phyloP scores from a whole-genome alignment of 208 protist species.

The Tetramitus jugosus region DNA sequence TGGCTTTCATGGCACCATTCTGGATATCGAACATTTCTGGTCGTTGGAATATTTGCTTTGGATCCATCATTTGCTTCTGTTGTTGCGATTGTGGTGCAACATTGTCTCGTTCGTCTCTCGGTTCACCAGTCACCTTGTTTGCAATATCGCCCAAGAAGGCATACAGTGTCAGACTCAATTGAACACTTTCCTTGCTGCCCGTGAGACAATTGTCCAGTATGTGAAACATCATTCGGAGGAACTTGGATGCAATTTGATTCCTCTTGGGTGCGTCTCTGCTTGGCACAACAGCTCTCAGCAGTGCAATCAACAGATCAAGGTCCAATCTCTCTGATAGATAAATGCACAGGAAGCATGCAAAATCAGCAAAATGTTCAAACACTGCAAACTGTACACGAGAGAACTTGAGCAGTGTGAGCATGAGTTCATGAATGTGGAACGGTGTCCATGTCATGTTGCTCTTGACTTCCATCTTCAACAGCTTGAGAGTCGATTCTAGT shows the following conservation, averaged over 20 bases:
- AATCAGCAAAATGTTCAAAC: slow-evolving; percentile 14
- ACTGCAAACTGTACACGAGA: not conserved
- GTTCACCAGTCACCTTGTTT: slow-evolving; percentile 18
- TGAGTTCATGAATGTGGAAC: slow-evolving; percentile 12
- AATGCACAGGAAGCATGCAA: slow-evolving; percentile 5
- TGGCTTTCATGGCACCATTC: slow-evolving; percentile 11
- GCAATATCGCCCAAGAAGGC: slow-evolving; percentile 10
- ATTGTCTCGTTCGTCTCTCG: not conserved
- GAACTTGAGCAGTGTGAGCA: not conserved
- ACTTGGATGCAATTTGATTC: not conserved
- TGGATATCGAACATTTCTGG: not conserved
- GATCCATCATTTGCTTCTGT: not conserved
- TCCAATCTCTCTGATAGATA: slow-evolving; percentile 12
- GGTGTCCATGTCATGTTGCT: slow-evolving; percentile 12
- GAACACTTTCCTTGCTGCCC: not conserved
- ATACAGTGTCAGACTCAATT: not conserved
- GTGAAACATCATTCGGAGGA: not conserved
- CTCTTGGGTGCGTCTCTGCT: not conserved
- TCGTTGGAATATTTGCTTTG: not conserved
- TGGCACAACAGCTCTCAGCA: not conserved
- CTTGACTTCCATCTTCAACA: slow-evolving; percentile 16
- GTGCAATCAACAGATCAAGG: slow-evolving; percentile 4
- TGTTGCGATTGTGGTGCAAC: not conserved
- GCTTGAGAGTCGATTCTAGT: not conserved
- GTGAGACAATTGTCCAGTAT: slow-evolving; percentile 15